Evolutionary conservation across 1,284 basidiomycete genomes (phyloP), one percentile per base, ranked within the genome.

Genomic region (Afroboletus lepidellus): DNA sequence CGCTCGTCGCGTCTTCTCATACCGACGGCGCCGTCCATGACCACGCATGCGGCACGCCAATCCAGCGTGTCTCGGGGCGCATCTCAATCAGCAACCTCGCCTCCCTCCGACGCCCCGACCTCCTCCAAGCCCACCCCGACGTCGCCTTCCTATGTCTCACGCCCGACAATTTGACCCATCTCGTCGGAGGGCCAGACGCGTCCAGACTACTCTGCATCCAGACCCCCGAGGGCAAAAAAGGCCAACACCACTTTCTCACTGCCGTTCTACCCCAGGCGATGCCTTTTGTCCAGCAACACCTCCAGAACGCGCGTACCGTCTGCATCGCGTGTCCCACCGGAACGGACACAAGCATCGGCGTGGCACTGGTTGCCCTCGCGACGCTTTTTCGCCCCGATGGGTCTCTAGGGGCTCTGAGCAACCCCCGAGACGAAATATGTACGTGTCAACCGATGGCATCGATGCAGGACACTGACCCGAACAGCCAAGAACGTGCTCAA

Each of bases 271-370:
- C 84, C 5, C 65, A 58, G 15, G 65, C 79, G 1, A 70, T 78
- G n/a, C 58, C 64, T 1, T 88, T 83, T 62, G 75, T 83, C 33
- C 56, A 60, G 6, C 39, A 55, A 2, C 69, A 77, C 12, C 70
- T 89, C 4, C 43, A 57, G 12, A 48, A 56, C 7, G 73, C 71
- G 0, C 60, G 60, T 21, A 59, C 57, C 3, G 60, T 88, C 4
- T 82, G 80, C 57, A 70, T 87, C 11, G 76, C 76, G 20, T 84
- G 84, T 57, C 74, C 76, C 32, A 74, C 74, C 0, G 84, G 85
- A 8, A 79, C 77, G 23, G 85, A 90, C 58, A 58, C 74, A 0
- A 79, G 81, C 51, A 76, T 86, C n/a, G 87, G 87, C 1, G 73
- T 90, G 5, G 80, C 75, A 0, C 61, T 88, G 4, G 77, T 74